Evolutionary conservation across 208 protist genomes (phyloP), one percentile per base, ranked within the genome.

Genomic region (Willaertia magna): DNA sequence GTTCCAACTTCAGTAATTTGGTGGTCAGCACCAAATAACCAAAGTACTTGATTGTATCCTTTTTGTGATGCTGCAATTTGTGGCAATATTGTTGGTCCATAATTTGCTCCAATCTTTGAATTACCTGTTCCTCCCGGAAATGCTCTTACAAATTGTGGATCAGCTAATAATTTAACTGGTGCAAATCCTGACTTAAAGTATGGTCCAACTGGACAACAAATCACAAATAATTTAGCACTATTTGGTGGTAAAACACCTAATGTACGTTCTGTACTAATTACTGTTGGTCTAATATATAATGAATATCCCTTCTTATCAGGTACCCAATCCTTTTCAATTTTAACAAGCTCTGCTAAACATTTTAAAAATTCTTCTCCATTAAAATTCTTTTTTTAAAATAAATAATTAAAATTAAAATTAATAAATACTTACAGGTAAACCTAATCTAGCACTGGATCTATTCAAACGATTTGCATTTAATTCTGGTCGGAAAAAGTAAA

Each of bases 241-340:
- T 51, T 85, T 0, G 94, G 87, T 1, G 91, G 86, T 9, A 86
- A 86, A 7, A 96, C 95, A 59, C 91, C 90, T 22, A 98, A 90
- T 39, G 79, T 67, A 2, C 87, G 87, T 75, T 93, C 85, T 4
- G 95, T 97, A 74, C 91, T 94, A 87, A 99, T 98, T 22, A 95
- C 87, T 20, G 96, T 96, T n/a, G 98, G 98, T 12, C 98, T 92
- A 46, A 99, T 88, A 90, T 99, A 99, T 1, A 99, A 92, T 9
- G 97, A 98, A 90, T 96, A 98, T 52, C 97, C 98, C 22, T 22
- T 43, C 30, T 83, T 51, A 11, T 52, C 46, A 43, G 78, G 78
- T 61, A 97, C 91, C 92, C 96, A 99, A 67, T 95, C 89, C 51
- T 88, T 86, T 87, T 99, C 98, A 52, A 97, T 84, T 6, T 89